These are phyloP conservation scores for Digitaria exilis DNA, from an alignment of 202 grass and related monocot genomes.

Conservation along the genomic window DNA sequence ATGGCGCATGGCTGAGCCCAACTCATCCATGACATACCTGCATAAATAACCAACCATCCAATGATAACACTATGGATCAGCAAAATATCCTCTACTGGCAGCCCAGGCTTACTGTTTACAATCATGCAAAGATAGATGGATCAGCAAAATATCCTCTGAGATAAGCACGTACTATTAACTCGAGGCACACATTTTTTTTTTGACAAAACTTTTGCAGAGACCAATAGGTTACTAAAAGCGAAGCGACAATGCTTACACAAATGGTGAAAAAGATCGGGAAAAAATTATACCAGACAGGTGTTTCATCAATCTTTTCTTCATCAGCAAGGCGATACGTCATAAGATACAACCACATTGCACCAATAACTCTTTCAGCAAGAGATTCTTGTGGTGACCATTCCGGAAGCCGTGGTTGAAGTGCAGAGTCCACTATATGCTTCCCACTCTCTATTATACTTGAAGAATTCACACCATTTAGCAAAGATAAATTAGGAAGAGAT, in stretches of 20 bases:
- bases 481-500: conserved; percentile 63
- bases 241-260: conserved; percentile 4
- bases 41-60: conserved; percentile 41
- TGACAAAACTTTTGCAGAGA: conserved; percentile 8
- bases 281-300: conserved; percentile 76
- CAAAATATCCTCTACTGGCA: neutral
- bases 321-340: conserved; percentile 94
- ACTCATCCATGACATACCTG: conserved; percentile 99
- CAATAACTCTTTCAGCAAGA: conserved; percentile 78
- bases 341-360: conserved; percentile 92
- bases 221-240: neutral
- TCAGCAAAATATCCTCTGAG: too few species aligned
- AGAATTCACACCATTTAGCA: conserved; percentile 68
- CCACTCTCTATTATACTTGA: conserved; percentile 65
- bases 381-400: conserved; percentile 74
- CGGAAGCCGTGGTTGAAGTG: conserved; percentile 68
- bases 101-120: neutral
- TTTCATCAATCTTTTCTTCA: conserved; percentile 98
- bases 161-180: neutral
- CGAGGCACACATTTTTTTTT: neutral
- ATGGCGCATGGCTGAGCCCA: conserved; percentile 88
- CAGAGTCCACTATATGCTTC: conserved; percentile 77
- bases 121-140: neutral
- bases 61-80: conserved; percentile 5
- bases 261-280: conserved; percentile 12